Evolutionary conservation across 345 rosid species (phyloP), one percentile per base, ranked within the genome.

Genomic region (Camelina sativa): DNA sequence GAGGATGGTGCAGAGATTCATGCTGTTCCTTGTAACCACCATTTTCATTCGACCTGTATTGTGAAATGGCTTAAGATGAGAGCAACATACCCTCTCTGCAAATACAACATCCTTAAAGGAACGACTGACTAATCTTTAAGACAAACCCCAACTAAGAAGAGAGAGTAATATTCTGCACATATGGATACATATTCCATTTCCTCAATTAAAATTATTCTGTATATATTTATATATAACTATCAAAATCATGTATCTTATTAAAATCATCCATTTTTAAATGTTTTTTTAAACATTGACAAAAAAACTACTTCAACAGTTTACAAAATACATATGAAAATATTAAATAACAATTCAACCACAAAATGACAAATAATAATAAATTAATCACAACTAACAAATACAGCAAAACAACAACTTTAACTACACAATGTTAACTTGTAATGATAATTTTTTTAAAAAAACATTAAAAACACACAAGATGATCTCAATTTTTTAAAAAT

Each of bases 21-120:
- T 80, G 65, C 92, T 23, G 94, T 95, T 3, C 98, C 98, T 13
- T 92, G 99, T 82, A 89, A 83, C 84, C 99, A 95, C 75, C 99
- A 90, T 84, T 95, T 92, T 73, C 97, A 95, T 78, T 78, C 89
- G 1, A 71, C 81, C 2, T 95, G 99, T 81, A 92, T 95, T 0
- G 91, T 82, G 73, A 95, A 89, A 82, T 95, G 99, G 97, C 96
- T 95, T 4, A 95, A 89, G 90, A 95, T 90, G 93, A 90, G 90
- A 72, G 97, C 97, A 17, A 95, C 98, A 17, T 95, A 97, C 65
- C 97, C 97, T 56, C 97, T 95, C 79, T 95, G 99, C 90, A 95
- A 95, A 80, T 91, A 82, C 86, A 86, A 95, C 74, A 92, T 95
- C 65, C 91, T 95, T 79, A 90, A 89, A 83, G 97, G 96, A 76